phyloP scores from a whole-genome alignment of 352 stramenopile species.

The Globisporangium okanoganense region DNA sequence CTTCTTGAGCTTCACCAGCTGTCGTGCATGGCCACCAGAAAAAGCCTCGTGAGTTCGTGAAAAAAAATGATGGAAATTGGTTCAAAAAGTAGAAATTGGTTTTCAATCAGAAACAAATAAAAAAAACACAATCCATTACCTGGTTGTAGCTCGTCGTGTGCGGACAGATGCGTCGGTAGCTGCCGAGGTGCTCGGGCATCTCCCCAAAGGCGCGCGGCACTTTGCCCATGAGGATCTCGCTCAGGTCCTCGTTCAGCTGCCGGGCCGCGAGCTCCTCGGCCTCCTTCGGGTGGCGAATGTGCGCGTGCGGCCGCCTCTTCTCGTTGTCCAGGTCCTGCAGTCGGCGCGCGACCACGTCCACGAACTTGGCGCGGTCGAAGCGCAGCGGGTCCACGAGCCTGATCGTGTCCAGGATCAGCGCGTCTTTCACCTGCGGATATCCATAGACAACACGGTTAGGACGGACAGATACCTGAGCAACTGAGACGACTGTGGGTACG shows the following conservation, averaged over 20 bases:
- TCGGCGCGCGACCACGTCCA: slow-evolving; percentile 58
- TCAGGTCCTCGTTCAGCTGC: slow-evolving; percentile 72
- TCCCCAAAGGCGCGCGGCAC: slow-evolving; percentile 62
- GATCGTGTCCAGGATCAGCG: slow-evolving; percentile 87
- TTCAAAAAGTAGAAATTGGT: not conserved
- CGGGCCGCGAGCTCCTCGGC: slow-evolving; percentile 37
- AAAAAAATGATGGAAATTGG: not conserved
- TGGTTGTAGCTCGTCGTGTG: slow-evolving; percentile 72
- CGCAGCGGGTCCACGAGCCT: slow-evolving; percentile 77
- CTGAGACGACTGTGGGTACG: not conserved
- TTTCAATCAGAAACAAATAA: not conserved
- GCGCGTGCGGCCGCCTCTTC: slow-evolving; percentile 50
- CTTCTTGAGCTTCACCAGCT: slow-evolving; percentile 60
- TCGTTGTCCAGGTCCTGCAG: slow-evolving; percentile 54
- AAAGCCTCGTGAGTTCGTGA: not conserved
- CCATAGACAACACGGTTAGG: not conserved
- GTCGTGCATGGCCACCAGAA: not conserved
- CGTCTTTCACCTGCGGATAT: slow-evolving; percentile 77
- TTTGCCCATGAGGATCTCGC: slow-evolving; percentile 49
- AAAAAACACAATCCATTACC: slow-evolving; percentile 11
- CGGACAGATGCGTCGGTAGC: slow-evolving; percentile 56
- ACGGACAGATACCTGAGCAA: slow-evolving; percentile 25
- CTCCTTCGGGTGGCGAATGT: slow-evolving; percentile 49
- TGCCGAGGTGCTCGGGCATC: slow-evolving; percentile 50
- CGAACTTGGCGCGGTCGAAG: slow-evolving; percentile 74